Base-by-base conservation (phyloP, 1,284 basidiomycete genomes). In the Tilletia setariae region DNA sequence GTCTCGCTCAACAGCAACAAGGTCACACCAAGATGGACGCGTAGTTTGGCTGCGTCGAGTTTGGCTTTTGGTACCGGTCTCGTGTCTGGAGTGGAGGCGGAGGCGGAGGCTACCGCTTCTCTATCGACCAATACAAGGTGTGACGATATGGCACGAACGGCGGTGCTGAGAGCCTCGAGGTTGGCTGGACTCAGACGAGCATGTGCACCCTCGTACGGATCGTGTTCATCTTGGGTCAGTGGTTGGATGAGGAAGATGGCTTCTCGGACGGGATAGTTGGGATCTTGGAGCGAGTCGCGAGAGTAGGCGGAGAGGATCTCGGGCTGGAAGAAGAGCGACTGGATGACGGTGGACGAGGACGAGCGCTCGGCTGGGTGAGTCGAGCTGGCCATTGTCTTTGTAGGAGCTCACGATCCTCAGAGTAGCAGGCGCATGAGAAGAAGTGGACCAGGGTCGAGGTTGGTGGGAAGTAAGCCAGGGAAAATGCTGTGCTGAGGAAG, bases 291-390 rank as follows among this genome's bases (percentile, higher is more conserved):
- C 28, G 32, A 11, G n/a, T 61, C 56, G 9, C 56, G 56, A 21
- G 56, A 25, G 56, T 61, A 61, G 30, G 56, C 32, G 16, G 56
- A 61, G 2, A 61, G 25, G 30, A 40, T 61, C 30, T 32, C 28
- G 2, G 28, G 56, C 9, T 30, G 28, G 56, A 61, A 61, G 56
- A 61, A 61, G 56, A 30, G 56, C 56, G 56, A 61, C 25, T 35
- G 28, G 28, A 61, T 32, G 7, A 61, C n/a, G 16, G 56, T 61
- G 13, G 35, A 40, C 11, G 35, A 40, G 35, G 35, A 40, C 6
- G 35, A 40, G 35, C 35, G 35, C 35, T 40, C 35, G 35, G 35
- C 35, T 40, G 4, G 35, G 35, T 40, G 6, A 40, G 4, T 40
- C 35, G 35, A 40, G 35, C 35, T 40, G 35, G 35, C 35, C 35